Evolutionary conservation across 768 basidiomycete species (phyloP).

Genomic region (Amanita phalloides): DNA sequence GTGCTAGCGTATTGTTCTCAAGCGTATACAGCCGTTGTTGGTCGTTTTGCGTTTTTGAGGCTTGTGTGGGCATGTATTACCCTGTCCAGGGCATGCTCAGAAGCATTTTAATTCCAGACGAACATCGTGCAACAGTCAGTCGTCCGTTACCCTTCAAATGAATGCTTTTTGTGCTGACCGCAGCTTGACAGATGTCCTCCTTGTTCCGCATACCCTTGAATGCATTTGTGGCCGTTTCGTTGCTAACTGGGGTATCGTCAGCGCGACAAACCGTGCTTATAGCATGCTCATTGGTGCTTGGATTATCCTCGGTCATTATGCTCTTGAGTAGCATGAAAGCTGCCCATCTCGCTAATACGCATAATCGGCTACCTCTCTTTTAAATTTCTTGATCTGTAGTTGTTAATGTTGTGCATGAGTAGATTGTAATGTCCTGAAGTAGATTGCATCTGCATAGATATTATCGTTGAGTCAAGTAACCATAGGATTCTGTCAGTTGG

Average conservation of each 20-base stretch:
- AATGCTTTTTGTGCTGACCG: neutral
- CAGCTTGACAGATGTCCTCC: constrained; percentile 40
- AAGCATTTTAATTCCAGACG: constrained; percentile 55
- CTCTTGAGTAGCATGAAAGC: constrained; percentile 33
- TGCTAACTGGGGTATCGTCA: constrained; percentile 58
- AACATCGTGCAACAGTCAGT: constrained; percentile 63
- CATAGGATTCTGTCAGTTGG: too few species aligned
- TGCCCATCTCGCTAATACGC: neutral
- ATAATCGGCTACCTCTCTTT: too few species aligned
- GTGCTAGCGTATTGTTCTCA: constrained; percentile 30
- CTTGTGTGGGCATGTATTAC: constrained; percentile 73
- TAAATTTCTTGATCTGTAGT: too few species aligned
- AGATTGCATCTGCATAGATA: too few species aligned
- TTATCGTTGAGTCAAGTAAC: too few species aligned
- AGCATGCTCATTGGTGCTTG: constrained; percentile 45
- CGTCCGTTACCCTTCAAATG: neutral
- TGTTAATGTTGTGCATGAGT: too few species aligned
- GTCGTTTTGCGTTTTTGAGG: constrained; percentile 69
- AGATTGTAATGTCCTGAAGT: too few species aligned
- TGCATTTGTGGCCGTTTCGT: constrained; percentile 58
- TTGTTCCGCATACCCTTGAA: constrained; percentile 71
- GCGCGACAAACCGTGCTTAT: constrained; percentile 52
- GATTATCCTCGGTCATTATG: constrained; percentile 49
- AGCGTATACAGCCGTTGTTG: constrained; percentile 48
- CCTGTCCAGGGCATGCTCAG: constrained; percentile 69